phyloP scores from a whole-genome alignment of 106 monocot genomes.

The Dendrobium catenatum region DNA sequence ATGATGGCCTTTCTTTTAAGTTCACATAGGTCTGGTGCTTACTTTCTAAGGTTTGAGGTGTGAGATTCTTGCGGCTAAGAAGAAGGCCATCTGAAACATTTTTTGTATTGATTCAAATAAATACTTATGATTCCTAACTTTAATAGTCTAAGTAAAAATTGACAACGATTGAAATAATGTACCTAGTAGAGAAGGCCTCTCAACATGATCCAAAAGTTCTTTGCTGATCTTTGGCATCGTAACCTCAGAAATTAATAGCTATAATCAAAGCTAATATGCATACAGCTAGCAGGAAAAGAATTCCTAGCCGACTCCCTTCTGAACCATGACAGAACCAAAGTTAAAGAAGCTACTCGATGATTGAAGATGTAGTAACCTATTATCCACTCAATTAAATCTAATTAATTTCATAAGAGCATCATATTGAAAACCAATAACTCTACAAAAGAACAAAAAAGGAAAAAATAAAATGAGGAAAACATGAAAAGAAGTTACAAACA shows the following conservation, averaged over 20 bases:
- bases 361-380: background rate
- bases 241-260: background rate
- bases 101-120: background rate
- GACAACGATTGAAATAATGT: background rate
- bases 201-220: conserved; percentile 6
- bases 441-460: too few relatives aligned
- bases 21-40: background rate
- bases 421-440: too few relatives aligned
- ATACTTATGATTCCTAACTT: background rate
- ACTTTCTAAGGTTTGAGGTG: background rate
- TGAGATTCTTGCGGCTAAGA: background rate
- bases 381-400: background rate
- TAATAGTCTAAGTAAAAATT: background rate
- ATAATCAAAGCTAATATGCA: too few relatives aligned
- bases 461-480: too few relatives aligned
- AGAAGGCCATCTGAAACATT: background rate
- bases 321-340: background rate
- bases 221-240: background rate
- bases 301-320: background rate
- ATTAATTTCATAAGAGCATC: background rate
- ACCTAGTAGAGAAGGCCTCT: conserved; percentile 6
- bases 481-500: too few relatives aligned
- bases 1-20: conserved; percentile 4
- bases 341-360: background rate
- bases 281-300: background rate